A percentile compares a stretch with the other conserved stretches of the same genome.
phyloP scores from a whole-genome alignment of 2,329 filamentous ascomycete genomes.

The Clarireedia sp. region DNA sequence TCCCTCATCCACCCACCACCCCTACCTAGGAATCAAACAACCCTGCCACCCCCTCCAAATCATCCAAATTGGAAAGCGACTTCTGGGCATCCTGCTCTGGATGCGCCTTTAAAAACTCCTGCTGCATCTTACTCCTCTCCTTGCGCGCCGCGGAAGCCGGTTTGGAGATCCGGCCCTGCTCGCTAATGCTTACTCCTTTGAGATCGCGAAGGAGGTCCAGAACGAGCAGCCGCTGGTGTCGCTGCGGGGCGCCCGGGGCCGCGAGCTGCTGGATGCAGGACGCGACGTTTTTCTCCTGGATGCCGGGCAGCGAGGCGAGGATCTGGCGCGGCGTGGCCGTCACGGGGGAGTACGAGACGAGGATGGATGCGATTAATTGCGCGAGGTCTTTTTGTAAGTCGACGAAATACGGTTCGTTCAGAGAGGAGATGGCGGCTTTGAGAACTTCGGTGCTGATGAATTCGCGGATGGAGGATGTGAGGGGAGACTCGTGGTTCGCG shows the following conservation, averaged over 20 bases:
- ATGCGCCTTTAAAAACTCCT: slow-evolving; percentile 54
- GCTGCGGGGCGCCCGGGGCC: slow-evolving; percentile 51
- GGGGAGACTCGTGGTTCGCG: slow-evolving; percentile 38
- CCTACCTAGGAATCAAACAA: slow-evolving; percentile 21
- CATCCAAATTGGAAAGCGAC: slow-evolving; percentile 1
- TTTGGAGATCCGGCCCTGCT: slow-evolving; percentile 76
- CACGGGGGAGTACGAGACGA: slow-evolving; percentile 63
- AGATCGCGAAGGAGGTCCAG: slow-evolving; percentile 79
- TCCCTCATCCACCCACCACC: too few species aligned
- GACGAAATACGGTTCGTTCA: slow-evolving; percentile 94
- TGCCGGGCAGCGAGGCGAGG: slow-evolving; percentile 71
- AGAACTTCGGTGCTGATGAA: slow-evolving; percentile 86
- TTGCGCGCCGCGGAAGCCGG: slow-evolving; percentile 38
- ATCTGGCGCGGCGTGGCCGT: slow-evolving; percentile 67
- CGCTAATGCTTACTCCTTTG: slow-evolving; percentile 84
- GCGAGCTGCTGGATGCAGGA: slow-evolving; percentile 53
- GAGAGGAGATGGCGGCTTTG: slow-evolving; percentile 78
- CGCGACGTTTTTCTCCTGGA: slow-evolving; percentile 61
- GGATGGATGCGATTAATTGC: slow-evolving; percentile 75
- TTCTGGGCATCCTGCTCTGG: slow-evolving; percentile 12
- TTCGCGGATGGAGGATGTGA: slow-evolving; percentile 64
- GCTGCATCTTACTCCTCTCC: slow-evolving; percentile 51
- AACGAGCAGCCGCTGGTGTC: slow-evolving; percentile 73
- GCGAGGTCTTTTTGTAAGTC: slow-evolving; percentile 92
- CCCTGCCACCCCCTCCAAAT: slow-evolving; percentile 26